These are phyloP conservation scores for Chloropicon primus DNA, from an alignment of 139 green algal species.

Conservation along the genomic window DNA sequence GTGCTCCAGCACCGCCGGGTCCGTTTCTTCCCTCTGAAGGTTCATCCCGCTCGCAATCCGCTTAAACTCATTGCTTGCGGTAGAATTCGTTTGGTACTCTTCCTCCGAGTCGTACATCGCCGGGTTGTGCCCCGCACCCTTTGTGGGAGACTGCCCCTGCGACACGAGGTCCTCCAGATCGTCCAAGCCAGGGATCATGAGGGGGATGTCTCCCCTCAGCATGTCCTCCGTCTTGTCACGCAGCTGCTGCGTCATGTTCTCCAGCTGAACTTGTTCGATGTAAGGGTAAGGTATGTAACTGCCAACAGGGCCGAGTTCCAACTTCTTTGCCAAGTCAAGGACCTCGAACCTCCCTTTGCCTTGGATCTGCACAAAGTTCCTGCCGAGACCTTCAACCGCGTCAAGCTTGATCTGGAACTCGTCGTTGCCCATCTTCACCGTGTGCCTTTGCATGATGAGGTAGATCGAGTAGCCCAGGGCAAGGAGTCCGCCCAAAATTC, in stretches of 20 bases:
- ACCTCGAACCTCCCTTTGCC: conserved; percentile 58
- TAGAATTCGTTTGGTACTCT: not conserved
- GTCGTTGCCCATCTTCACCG: conserved; percentile 62
- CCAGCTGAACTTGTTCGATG: conserved; percentile 75
- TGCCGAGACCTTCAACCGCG: not conserved
- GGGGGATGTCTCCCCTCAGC: not conserved
- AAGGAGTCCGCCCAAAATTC: conserved; percentile 90
- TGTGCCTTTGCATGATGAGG: conserved; percentile 73
- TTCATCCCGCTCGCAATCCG: not conserved
- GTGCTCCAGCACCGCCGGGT: not conserved
- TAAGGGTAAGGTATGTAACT: conserved; percentile 79
- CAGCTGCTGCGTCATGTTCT: conserved; percentile 28
- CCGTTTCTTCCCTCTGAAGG: not conserved
- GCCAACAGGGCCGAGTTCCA: conserved; percentile 70
- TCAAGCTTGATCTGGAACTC: conserved; percentile 19
- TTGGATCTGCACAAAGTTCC: conserved; percentile 29
- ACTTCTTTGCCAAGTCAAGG: conserved; percentile 31
- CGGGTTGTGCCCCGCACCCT: not conserved
- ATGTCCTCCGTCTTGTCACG: conserved; percentile 5
- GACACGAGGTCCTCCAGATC: conserved; percentile 6
- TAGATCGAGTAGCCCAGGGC: conserved; percentile 93
- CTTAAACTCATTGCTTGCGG: not conserved
- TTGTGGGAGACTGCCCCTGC: not conserved
- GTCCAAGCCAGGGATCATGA: not conserved
- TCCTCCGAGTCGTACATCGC: not conserved